Percentiles rank a stretch among this genome's conserved stretches.
Evolutionary conservation across 805 yeast species (phyloP).

Genomic region (Kodamaea nitidulidarum): DNA sequence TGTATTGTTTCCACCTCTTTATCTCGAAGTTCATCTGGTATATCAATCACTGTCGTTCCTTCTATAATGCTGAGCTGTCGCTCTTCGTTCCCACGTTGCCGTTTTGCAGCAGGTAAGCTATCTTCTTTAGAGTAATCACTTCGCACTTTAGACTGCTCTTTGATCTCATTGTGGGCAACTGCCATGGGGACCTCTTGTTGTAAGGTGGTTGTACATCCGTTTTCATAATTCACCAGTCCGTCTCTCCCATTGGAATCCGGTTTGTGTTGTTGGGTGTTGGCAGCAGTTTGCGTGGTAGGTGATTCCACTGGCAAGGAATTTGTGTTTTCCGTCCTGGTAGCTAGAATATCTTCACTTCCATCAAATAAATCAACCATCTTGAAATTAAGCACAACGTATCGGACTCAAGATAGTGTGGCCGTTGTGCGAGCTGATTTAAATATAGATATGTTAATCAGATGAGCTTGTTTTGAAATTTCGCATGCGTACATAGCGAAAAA

Average conservation of each 20-base stretch:
- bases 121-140: not conserved
- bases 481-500: not conserved
- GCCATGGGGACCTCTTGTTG: too few relatives aligned
- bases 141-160: not conserved
- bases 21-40: conserved; percentile 1
- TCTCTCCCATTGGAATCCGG: too few relatives aligned
- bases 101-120: not conserved
- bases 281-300: too few relatives aligned
- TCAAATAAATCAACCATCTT: not conserved
- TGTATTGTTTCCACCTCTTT: not conserved
- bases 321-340: too few relatives aligned
- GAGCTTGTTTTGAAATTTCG: not conserved
- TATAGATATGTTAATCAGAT: not conserved
- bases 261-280: too few relatives aligned
- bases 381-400: not conserved
- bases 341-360: not conserved
- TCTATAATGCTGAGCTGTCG: not conserved
- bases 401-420: not conserved
- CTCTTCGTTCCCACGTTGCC: not conserved
- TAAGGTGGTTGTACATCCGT: too few relatives aligned
- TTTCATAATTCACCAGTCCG: too few relatives aligned
- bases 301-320: too few relatives aligned
- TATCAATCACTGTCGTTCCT: not conserved
- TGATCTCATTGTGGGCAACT: too few relatives aligned
- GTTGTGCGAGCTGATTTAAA: not conserved